phyloP scores from a whole-genome alignment of 2,329 filamentous ascomycete genomes.

The Colletotrichum lentis region DNA sequence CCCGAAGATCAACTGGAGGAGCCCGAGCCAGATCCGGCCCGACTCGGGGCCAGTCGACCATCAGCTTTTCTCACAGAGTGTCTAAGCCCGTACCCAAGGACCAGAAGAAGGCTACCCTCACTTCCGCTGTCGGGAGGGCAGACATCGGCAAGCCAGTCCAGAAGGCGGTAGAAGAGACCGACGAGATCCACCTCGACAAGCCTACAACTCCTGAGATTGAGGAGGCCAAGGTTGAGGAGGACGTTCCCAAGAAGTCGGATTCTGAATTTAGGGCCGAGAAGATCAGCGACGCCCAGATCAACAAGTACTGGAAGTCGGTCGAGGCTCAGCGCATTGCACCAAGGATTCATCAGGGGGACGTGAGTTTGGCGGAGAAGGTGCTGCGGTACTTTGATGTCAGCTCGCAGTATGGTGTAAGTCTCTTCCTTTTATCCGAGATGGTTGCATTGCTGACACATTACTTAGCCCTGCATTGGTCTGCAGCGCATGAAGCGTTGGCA shows the following conservation, averaged over 20 bases:
- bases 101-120: conserved; percentile 52
- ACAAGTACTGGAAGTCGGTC: conserved; percentile 78
- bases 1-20: conserved; percentile 57
- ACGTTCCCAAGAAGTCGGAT: conserved; percentile 55
- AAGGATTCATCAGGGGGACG: conserved; percentile 78
- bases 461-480: conserved; percentile 87
- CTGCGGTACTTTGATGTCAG: conserved; percentile 92
- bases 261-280: conserved; percentile 67
- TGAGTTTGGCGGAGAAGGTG: conserved; percentile 82
- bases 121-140: conserved; percentile 43
- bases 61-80: conserved; percentile 66
- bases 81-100: conserved; percentile 62
- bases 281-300: conserved; percentile 73
- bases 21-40: conserved; percentile 48
- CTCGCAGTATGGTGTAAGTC: conserved; percentile 88
- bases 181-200: conserved; percentile 40
- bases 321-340: conserved; percentile 73
- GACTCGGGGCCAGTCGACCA: conserved; percentile 61
- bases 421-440: background rate
- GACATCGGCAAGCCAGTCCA: conserved; percentile 40
- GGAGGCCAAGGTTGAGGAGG: conserved; percentile 43
- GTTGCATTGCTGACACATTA: conserved; percentile 3
- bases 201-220: conserved; percentile 42
- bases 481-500: conserved; percentile 85
- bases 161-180: conserved; percentile 37